phyloP scores from a whole-genome alignment of 257 asterid genomes.

The Solanum raphanifolium region DNA sequence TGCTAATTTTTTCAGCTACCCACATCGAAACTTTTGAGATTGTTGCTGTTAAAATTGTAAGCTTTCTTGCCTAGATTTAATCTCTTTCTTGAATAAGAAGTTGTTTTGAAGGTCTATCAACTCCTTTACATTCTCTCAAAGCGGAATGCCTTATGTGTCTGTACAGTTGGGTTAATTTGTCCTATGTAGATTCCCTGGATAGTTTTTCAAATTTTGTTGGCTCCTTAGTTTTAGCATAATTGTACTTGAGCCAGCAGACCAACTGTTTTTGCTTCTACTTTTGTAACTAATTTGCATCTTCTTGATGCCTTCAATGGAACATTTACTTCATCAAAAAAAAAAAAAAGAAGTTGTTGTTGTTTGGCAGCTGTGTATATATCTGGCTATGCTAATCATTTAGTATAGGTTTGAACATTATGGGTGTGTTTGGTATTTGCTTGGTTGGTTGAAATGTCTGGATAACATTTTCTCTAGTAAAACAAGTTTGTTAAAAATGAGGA shows the following conservation, averaged over 20 bases:
- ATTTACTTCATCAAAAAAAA: no score
- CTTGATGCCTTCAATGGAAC: no score
- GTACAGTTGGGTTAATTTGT: no score
- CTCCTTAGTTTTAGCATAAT: no score
- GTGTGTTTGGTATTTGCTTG: background rate
- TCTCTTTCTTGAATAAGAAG: background rate
- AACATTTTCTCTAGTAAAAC: background rate
- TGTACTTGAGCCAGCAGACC: no score
- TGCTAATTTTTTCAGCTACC: conserved; percentile 50
- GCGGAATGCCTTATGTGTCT: no score
- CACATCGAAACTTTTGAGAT: conserved; percentile 81
- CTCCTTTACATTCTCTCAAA: no score
- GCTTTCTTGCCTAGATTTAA: conserved; percentile 7
- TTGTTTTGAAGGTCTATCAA: no score
- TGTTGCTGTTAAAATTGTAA: conserved; percentile 91
- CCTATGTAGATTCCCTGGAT: no score
- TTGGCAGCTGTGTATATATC: background rate
- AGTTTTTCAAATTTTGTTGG: no score
- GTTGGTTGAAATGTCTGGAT: background rate
- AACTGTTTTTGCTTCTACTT: no score
- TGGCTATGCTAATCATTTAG: background rate
- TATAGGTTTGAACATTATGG: background rate
- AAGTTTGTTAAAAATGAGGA: background rate
- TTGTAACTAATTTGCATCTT: no score
- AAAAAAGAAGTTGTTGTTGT: background rate